A percentile compares a stretch with the other conserved stretches of the same genome.
Conservation (phyloP, 1,139 yeast genomes). For the Yamadazyma buinensis region DNA sequence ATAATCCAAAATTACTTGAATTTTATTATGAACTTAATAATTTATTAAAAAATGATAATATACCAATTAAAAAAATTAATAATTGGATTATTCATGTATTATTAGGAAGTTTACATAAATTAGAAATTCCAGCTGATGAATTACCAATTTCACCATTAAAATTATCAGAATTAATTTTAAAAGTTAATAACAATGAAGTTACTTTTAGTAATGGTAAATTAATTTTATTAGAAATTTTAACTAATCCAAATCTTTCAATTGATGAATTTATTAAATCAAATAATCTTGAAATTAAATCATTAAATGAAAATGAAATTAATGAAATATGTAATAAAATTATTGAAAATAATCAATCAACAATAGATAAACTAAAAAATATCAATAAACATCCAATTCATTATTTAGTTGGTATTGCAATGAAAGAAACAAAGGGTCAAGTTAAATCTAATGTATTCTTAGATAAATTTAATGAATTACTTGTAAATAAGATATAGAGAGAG, state of each 20-base stretch:
- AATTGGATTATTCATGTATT: conserved; percentile 87
- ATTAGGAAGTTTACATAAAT: conserved; percentile 62
- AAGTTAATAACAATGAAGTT: conserved; percentile 19
- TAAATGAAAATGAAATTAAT: conserved; percentile 48
- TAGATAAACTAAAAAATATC: conserved; percentile 52
- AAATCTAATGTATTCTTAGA: conserved; percentile 46
- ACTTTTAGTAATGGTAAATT: conserved; percentile 61
- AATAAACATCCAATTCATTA: conserved; percentile 67
- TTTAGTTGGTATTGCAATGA: conserved; percentile 84
- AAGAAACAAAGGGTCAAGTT: conserved; percentile 64
- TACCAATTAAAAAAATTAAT: conserved; percentile 44
- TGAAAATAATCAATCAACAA: conserved; percentile 50
- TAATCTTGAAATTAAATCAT: conserved; percentile 22
- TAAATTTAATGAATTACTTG: conserved; percentile 32
- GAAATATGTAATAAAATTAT: conserved; percentile 55
- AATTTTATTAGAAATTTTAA: conserved; percentile 56
- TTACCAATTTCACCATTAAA: conserved; percentile 23
- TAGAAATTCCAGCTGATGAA: conserved; percentile 39
- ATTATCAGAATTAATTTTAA: conserved; percentile 23
- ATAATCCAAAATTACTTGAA: conserved; percentile 37
- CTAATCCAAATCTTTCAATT: conserved; percentile 34
- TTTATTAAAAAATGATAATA: conserved; percentile 1
- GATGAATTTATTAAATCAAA: conserved; percentile 38
- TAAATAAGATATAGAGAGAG: no score
- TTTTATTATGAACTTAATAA: conserved; percentile 46